Percentiles rank a stretch among this genome's conserved stretches.
phyloP scores from a whole-genome alignment of 371 early-diverging fungal genomes.

The Syncephalastrum racemosum region DNA sequence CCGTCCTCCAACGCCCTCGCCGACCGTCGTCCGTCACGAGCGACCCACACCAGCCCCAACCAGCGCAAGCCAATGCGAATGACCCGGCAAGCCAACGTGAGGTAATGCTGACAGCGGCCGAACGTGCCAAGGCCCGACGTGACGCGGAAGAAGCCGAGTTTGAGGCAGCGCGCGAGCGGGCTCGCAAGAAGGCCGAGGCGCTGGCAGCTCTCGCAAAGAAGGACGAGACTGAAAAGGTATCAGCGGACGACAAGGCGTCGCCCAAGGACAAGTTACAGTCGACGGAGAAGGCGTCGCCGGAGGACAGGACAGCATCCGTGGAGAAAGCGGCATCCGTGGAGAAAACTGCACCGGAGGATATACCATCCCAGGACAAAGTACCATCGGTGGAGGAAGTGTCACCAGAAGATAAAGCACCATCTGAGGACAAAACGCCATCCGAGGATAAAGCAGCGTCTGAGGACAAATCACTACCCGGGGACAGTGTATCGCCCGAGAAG shows the following conservation, averaged over 20 bases:
- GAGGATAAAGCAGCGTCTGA: constrained; percentile 8
- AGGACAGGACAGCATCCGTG: constrained; percentile 1
- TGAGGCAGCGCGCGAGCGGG: constrained; percentile 45
- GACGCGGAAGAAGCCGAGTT: constrained; percentile 50
- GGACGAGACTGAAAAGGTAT: background rate
- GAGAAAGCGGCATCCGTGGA: background rate
- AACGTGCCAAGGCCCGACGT: constrained; percentile 47
- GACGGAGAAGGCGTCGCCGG: constrained; percentile 6
- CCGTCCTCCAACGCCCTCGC: constrained; percentile 26
- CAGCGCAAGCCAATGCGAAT: background rate
- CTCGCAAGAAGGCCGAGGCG: constrained; percentile 43
- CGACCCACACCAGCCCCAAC: constrained; percentile 1
- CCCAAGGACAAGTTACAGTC: background rate
- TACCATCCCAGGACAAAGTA: background rate
- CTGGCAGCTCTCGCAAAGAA: constrained; percentile 19
- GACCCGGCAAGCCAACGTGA: constrained; percentile 34
- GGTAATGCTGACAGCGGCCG: constrained; percentile 47
- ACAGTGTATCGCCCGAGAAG: background rate
- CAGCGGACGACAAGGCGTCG: background rate
- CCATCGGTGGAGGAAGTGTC: background rate
- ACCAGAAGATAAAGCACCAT: background rate
- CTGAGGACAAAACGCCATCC: background rate
- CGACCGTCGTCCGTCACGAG: constrained; percentile 5
- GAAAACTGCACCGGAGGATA: constrained; percentile 11
- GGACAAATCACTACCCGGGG: constrained; percentile 1